Evolutionary conservation across 1,284 basidiomycete genomes (phyloP).

Genomic region (Pyrrhoderma lamaoense): DNA sequence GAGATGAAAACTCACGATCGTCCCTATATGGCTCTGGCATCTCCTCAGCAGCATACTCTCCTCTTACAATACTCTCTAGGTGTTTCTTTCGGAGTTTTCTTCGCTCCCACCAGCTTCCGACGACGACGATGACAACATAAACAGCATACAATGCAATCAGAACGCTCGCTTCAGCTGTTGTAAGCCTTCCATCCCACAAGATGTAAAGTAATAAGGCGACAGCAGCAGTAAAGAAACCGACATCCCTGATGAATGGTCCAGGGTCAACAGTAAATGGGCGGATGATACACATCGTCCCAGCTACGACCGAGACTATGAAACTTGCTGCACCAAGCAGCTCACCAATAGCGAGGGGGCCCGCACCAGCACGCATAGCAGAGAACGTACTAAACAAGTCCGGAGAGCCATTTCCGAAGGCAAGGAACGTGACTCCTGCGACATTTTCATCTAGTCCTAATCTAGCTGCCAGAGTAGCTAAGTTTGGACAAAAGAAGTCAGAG

Average conservation of each 20-base stretch:
- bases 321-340: constrained; percentile 93
- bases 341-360: constrained; percentile 87
- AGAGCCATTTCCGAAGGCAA: constrained; percentile 91
- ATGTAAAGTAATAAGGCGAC: constrained; percentile 70
- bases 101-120: constrained; percentile 71
- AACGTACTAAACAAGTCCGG: constrained; percentile 94
- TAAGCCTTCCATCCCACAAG: constrained; percentile 73
- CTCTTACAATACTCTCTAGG: constrained; percentile 47
- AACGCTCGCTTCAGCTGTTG: constrained; percentile 63
- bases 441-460: constrained; percentile 82
- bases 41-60: constrained; percentile 55
- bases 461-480: constrained; percentile 79
- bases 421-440: constrained; percentile 87
- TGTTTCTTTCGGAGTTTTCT: constrained; percentile 40
- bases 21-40: constrained; percentile 48
- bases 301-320: constrained; percentile 94
- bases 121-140: constrained; percentile 76
- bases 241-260: constrained; percentile 84
- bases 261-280: constrained; percentile 83
- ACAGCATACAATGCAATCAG: constrained; percentile 73
- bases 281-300: constrained; percentile 94
- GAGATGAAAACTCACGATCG: constrained; percentile 39
- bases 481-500: constrained; percentile 93
- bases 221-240: constrained; percentile 86
- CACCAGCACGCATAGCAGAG: constrained; percentile 80